A percentile compares a stretch with the other conserved stretches of the same genome.
phyloP scores from a whole-genome alignment of 768 basidiomycete genomes.

The Wakefieldia striispora region DNA sequence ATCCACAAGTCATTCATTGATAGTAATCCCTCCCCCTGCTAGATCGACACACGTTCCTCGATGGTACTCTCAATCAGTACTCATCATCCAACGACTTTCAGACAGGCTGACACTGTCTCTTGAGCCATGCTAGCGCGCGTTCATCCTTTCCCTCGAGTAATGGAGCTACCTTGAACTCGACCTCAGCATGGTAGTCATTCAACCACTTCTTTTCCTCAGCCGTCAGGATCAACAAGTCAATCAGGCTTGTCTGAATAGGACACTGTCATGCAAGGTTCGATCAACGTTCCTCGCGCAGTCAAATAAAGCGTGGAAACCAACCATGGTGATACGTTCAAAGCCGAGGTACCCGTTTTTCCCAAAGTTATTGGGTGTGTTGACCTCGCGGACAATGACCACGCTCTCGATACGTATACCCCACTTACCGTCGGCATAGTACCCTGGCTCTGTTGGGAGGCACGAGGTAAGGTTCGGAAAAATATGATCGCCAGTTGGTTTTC shows the following conservation, averaged over 20 bases:
- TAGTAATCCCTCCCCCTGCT: no score
- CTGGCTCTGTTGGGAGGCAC: constrained; percentile 57
- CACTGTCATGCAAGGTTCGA: constrained; percentile 37
- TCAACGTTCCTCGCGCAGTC: background rate
- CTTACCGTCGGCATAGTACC: constrained; percentile 86
- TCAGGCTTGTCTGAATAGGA: constrained; percentile 84
- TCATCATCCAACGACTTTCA: background rate
- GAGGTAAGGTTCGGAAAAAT: background rate
- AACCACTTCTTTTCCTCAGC: constrained; percentile 78
- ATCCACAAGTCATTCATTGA: no score
- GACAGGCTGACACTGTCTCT: constrained; percentile 15
- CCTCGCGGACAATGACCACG: constrained; percentile 74
- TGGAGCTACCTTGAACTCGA: constrained; percentile 51
- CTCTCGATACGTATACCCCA: constrained; percentile 95
- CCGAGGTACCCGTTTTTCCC: constrained; percentile 79
- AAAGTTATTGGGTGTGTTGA: constrained; percentile 72
- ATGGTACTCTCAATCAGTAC: no score
- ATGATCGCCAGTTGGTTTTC: background rate
- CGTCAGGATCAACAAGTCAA: constrained; percentile 62
- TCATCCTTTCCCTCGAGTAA: constrained; percentile 45
- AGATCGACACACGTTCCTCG: no score
- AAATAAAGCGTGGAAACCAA: constrained; percentile 34
- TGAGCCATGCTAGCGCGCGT: constrained; percentile 26
- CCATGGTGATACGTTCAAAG: constrained; percentile 88
- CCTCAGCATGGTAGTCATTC: constrained; percentile 78